Base-by-base conservation (phyloP, 176 grass and related monocot species). In the Tuctoria greenei region DNA sequence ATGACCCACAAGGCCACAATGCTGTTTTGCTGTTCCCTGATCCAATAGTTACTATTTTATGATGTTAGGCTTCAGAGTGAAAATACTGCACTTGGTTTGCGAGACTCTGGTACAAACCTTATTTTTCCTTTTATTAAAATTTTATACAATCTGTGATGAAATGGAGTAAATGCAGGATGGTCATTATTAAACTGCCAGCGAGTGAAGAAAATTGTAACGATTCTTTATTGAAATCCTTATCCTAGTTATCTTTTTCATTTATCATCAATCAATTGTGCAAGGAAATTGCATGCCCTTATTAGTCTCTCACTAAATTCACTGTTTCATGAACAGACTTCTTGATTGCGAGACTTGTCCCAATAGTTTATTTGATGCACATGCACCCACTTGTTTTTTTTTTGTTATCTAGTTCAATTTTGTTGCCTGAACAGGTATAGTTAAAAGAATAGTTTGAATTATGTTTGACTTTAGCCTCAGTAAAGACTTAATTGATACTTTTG, bases 31-130 rank as follows among this genome's bases (percentile, higher is more conserved):
- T 73, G 49, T 26, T 40, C 15, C 12, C n/a, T 5, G 7, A 51
- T 51, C 16, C 45, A 8, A 18, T 21, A 55, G 35, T 54, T 35
- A 56, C 45, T 12, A 55, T 42, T 81, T 56, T 80, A 18, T 71
- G 68, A 57, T 44, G 43, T 70, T 16, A 76, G 49, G 51, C 55
- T 27, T 4, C 34, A 42, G 37, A 74, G 43, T 62, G 35, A 62
- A 86, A 59, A 39, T 47, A 41, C 31, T 25, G 28, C 56, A 15
- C 10, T 67, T 79, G 68, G 31, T 74, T 79, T 85, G 25, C 73
- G 40, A 72, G 56, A 49, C 47, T 72, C 72, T 59, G 71, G 23
- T 57, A 10, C 18, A 3, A 8, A 23, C n/a, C 50, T 2, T 2
- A 44, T 27, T 65, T 65, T 72, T 65, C 13, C 20, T 44, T 8